Conservation (phyloP, 192 early-diverging fungal species). For the Podila epigama region DNA sequence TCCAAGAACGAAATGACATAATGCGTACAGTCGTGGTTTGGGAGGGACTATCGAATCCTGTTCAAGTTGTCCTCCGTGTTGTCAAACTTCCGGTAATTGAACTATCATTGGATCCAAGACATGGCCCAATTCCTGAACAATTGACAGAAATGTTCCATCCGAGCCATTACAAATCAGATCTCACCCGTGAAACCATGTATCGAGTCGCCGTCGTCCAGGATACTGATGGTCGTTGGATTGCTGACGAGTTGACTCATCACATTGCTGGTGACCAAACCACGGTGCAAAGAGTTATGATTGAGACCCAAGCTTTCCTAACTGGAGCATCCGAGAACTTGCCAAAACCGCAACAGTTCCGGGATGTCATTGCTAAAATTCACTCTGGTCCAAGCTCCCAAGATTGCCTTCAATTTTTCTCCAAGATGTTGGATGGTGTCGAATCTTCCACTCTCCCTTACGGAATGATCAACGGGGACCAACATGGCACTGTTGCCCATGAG, state of each 20-base stretch:
- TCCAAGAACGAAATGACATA: slow-evolving; percentile 10
- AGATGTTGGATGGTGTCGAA: background rate
- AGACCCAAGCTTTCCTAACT: background rate
- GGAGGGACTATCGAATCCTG: slow-evolving; percentile 1
- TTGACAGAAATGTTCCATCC: background rate
- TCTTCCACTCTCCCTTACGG: background rate
- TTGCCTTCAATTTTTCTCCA: background rate
- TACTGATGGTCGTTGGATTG: background rate
- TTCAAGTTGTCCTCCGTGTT: background rate
- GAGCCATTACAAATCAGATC: background rate
- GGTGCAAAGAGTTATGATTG: background rate
- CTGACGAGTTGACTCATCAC: background rate
- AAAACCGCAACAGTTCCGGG: background rate
- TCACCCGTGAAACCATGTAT: background rate
- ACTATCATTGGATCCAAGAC: background rate
- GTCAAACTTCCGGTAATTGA: background rate
- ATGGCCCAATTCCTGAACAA: slow-evolving; percentile 4
- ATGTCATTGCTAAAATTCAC: background rate
- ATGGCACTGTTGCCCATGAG: background rate
- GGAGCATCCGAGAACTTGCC: background rate
- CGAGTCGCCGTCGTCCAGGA: background rate
- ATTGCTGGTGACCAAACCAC: background rate
- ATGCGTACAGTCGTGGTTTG: background rate
- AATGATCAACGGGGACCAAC: background rate
- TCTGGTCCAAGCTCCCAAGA: background rate